Conservation (phyloP, 2,329 filamentous ascomycete genomes). For the Fusarium udum region DNA sequence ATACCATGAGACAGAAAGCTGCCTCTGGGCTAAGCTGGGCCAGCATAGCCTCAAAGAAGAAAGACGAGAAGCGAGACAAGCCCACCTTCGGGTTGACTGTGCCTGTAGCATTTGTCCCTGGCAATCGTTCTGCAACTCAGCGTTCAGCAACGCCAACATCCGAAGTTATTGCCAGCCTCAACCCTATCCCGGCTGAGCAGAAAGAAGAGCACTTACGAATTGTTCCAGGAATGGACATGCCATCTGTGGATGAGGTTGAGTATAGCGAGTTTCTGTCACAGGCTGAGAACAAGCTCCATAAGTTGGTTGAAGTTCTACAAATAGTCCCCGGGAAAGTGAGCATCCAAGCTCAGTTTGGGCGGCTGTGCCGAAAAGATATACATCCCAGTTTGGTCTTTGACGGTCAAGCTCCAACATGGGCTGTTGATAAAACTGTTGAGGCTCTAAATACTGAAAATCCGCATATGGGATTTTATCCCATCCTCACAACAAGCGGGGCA, state of each 20-base stretch:
- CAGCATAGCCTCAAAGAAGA: slow-evolving; percentile 2
- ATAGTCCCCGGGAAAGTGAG: slow-evolving; percentile 39
- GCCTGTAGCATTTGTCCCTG: not conserved
- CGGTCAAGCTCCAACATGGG: slow-evolving; percentile 33
- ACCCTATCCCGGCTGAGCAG: not conserved
- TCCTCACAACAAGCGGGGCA: slow-evolving; percentile 41
- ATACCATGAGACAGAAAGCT: slow-evolving; percentile 40
- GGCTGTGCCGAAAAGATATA: slow-evolving; percentile 42
- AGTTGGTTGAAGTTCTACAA: slow-evolving; percentile 33
- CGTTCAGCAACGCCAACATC: not conserved
- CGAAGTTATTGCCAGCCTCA: not conserved
- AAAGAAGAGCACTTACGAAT: not conserved
- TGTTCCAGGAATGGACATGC: slow-evolving; percentile 21
- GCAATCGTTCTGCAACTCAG: not conserved
- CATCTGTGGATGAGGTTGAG: not conserved
- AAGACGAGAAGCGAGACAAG: not conserved
- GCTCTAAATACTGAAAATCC: slow-evolving; percentile 10
- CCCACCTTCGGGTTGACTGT: slow-evolving; percentile 18
- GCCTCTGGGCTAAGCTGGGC: slow-evolving; percentile 13
- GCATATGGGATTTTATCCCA: slow-evolving; percentile 41
- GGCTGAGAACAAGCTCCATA: slow-evolving; percentile 13
- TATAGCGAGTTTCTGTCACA: slow-evolving; percentile 14
- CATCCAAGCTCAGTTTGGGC: slow-evolving; percentile 43
- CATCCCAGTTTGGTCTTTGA: slow-evolving; percentile 29
- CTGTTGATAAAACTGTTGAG: not conserved